Evolutionary conservation across 768 basidiomycete genomes (phyloP), one percentile per base, ranked within the genome.

Genomic region (Hypsizygus marmoreus): DNA sequence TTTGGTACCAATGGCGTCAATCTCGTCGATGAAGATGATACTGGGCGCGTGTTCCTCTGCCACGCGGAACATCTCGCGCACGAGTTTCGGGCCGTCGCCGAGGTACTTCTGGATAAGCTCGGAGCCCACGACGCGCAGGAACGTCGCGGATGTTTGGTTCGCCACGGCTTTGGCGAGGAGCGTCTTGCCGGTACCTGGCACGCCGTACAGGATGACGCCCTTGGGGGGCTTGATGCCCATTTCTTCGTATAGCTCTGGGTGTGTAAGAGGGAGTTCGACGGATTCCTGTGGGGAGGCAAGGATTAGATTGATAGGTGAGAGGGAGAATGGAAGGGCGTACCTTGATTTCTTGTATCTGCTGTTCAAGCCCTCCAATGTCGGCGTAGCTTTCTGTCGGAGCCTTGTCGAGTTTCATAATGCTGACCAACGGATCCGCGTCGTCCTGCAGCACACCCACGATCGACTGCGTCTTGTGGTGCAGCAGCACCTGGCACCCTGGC

Each of bases 141-240:
- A 99, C 1, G 95, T 98, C 0, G 95, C 95, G 3, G 94, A 97
- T 29, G 95, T 98, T 70, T 97, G 95, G 65, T 97, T 97, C 23
- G 95, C 95, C 7, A 97, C 94, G 0, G 95, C 95, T 65, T 97
- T 97, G 13, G 97, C 97, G 2, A 99, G 81, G 0, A 99, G 81
- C 0, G 97, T 99, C 72, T 99, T 99, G 44, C 97, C 97, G 10
- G 95, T 98, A 44, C 97, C 97, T 0, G 97, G 97, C 3, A 95
- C 95, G 54, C 97, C 97, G 60, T 98, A 99, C 1, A 99, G 80
- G 55, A 99, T 98, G 62, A 99, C 95, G 71, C 97, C 97, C 67
- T 98, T 98, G 16, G 97, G 97, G n/a, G 95, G 97, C 59, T 89
- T 89, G 69, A 99, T 98, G 45, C 97, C 97, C 97, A 99, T 98